A percentile compares a stretch with the other conserved stretches of the same genome.
Evolutionary conservation across 441 rosid genomes (phyloP).

Genomic region (Gossypium aridum): DNA sequence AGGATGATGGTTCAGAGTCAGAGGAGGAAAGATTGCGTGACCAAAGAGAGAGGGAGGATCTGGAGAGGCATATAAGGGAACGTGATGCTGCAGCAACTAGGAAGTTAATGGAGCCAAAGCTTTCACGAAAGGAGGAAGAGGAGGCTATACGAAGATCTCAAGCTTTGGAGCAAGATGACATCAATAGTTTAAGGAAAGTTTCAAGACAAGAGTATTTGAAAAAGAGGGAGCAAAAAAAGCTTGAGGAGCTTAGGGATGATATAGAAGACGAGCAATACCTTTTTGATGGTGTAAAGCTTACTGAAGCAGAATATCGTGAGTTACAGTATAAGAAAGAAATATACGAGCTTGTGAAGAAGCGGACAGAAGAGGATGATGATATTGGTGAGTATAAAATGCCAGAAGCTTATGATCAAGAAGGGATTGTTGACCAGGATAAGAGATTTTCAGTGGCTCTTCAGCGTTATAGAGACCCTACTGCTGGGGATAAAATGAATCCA

Average conservation of each 20-base stretch:
- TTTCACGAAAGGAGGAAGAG: constrained; percentile 75
- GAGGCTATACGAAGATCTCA: constrained; percentile 67
- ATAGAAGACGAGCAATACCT: constrained; percentile 71
- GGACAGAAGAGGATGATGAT: constrained; percentile 59
- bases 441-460: constrained; percentile 88
- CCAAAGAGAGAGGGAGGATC: constrained; percentile 83
- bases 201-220: constrained; percentile 83
- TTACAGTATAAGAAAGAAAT: constrained; percentile 79
- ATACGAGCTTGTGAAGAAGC: constrained; percentile 76
- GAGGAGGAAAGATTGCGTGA: constrained; percentile 92
- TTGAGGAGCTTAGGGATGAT: constrained; percentile 78
- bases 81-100: constrained; percentile 83
- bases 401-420: constrained; percentile 89
- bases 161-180: constrained; percentile 60
- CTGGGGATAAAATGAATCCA: constrained; percentile 88
- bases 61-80: constrained; percentile 73
- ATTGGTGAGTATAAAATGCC: constrained; percentile 91
- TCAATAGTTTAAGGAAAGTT: constrained; percentile 73
- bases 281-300: constrained; percentile 65
- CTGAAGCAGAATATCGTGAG: constrained; percentile 64
- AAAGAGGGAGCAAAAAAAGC: constrained; percentile 77
- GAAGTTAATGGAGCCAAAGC: constrained; percentile 74
- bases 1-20: constrained; percentile 84
- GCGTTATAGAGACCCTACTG: constrained; percentile 71
- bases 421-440: constrained; percentile 84